Conservation (phyloP, 129 eudicot species). For the Arctium minus region DNA sequence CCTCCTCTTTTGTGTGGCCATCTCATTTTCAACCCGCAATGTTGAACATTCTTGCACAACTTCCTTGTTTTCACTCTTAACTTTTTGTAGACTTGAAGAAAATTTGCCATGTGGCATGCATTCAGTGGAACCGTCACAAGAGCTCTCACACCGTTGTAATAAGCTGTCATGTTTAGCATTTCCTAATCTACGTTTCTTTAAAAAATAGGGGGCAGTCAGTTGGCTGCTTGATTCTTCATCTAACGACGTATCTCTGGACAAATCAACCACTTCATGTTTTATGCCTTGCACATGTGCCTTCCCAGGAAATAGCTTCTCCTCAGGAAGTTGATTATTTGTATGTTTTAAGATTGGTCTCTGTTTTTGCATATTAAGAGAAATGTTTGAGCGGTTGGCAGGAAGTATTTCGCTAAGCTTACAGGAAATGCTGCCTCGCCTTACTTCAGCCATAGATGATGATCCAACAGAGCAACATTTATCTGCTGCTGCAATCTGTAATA, state of each 20-base stretch:
- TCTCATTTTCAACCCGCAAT: constrained; percentile 18
- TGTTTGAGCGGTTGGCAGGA: constrained; percentile 81
- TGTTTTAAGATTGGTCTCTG: constrained; percentile 29
- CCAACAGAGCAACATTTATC: constrained; percentile 31
- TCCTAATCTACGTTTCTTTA: constrained; percentile 52
- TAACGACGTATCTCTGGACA: constrained; percentile 19
- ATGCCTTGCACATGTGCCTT: constrained; percentile 6
- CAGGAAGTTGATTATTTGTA: constrained; percentile 23
- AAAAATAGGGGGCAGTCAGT: constrained; percentile 37
- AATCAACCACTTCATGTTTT: constrained; percentile 28
- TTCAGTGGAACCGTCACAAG: constrained; percentile 14
- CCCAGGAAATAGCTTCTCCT: constrained; percentile 22
- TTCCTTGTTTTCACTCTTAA: constrained; percentile 16
- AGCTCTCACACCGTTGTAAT: constrained; percentile 28
- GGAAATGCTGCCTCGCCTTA: constrained; percentile 29
- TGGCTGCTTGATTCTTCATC: constrained; percentile 33
- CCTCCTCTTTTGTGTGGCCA: constrained; percentile 18
- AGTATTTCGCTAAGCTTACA: constrained; percentile 46
- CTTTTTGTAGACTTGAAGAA: not conserved
- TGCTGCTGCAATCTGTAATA: constrained; percentile 31
- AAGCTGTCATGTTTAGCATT: constrained; percentile 29
- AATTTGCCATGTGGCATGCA: constrained; percentile 18
- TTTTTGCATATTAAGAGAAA: constrained; percentile 27
- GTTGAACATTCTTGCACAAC: constrained; percentile 30
- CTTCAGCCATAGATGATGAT: constrained; percentile 35